phyloP scores from a whole-genome alignment of 495 filamentous ascomycete genomes.

The Thermochaetoides thermophila region DNA sequence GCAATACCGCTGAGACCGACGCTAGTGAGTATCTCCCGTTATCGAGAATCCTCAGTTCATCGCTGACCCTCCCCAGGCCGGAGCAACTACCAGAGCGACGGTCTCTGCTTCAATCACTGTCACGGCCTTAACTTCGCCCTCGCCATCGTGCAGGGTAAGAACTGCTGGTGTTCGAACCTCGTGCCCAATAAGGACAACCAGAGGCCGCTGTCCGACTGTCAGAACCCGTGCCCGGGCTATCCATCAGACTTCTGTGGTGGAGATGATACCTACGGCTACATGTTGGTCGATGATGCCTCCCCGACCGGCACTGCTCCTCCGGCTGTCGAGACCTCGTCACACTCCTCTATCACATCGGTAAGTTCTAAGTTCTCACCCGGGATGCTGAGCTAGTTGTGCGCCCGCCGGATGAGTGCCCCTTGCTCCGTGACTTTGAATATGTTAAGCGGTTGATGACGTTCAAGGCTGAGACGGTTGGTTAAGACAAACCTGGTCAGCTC shows the following conservation, averaged over 20 bases:
- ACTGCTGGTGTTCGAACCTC: conserved; percentile 32
- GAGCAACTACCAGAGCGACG: conserved; percentile 31
- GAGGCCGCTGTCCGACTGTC: conserved; percentile 20
- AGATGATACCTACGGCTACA: conserved; percentile 25
- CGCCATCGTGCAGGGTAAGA: conserved; percentile 22
- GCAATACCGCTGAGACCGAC: conserved; percentile 1
- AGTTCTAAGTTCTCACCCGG: too few species aligned
- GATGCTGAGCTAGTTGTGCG: too few species aligned
- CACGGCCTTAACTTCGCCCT: conserved; percentile 17
- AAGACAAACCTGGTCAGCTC: conserved; percentile 19
- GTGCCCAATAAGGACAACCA: conserved; percentile 18
- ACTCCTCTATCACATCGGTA: too few species aligned
- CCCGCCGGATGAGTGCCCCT: conserved; percentile 1
- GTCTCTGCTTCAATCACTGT: conserved; percentile 28
- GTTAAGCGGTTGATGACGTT: conserved; percentile 11
- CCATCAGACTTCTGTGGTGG: conserved; percentile 28
- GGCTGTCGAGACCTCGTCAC: not conserved
- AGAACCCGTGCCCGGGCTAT: conserved; percentile 26
- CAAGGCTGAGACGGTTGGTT: conserved; percentile 17
- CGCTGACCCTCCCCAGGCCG: conserved; percentile 13
- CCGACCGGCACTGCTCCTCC: conserved; percentile 18
- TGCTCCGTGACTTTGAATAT: not conserved
- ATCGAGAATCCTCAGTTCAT: not conserved
- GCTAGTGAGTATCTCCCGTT: conserved; percentile 3
- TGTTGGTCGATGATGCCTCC: conserved; percentile 11